Percentiles rank a stretch among this genome's conserved stretches.
These are phyloP conservation scores for Kwoniella shivajii DNA, from an alignment of 1,284 basidiomycete species.

Conservation along the genomic window DNA sequence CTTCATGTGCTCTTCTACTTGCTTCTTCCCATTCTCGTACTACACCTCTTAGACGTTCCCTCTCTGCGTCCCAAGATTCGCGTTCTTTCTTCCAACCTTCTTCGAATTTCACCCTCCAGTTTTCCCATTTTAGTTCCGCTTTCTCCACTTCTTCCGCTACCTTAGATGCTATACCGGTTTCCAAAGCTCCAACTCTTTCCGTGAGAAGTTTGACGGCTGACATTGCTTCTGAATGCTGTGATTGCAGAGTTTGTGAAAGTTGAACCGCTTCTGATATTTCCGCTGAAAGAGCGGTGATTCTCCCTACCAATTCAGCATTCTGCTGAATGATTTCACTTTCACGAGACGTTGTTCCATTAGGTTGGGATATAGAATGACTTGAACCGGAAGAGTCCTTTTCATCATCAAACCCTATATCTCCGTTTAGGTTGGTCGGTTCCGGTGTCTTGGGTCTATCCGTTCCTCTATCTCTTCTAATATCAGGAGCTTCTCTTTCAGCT, in stretches of 20 bases:
- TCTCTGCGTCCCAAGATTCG: slow-evolving; percentile 79
- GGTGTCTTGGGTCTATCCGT: slow-evolving; percentile 25
- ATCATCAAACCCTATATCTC: slow-evolving; percentile 55
- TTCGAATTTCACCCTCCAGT: slow-evolving; percentile 62
- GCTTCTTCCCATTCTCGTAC: slow-evolving; percentile 79
- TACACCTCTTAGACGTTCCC: slow-evolving; percentile 71
- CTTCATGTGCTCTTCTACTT: slow-evolving; percentile 55
- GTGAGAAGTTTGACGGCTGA: slow-evolving; percentile 76
- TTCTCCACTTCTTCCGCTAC: slow-evolving; percentile 58
- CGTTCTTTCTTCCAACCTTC: slow-evolving; percentile 75
- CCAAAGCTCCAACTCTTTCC: slow-evolving; percentile 57
- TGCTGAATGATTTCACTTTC: slow-evolving; percentile 42
- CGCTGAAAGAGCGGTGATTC: slow-evolving; percentile 68
- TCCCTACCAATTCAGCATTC: slow-evolving; percentile 68
- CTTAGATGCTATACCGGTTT: slow-evolving; percentile 56
- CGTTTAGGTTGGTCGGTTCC: slow-evolving; percentile 17
- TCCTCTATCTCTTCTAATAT: slow-evolving; percentile 16
- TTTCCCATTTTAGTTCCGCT: slow-evolving; percentile 72
- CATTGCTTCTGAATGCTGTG: slow-evolving; percentile 77
- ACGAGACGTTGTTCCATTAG: slow-evolving; percentile 1
- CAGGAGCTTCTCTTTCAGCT: slow-evolving; percentile 25
- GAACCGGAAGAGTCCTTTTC: slow-evolving; percentile 32
- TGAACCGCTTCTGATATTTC: slow-evolving; percentile 78
- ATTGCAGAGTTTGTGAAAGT: slow-evolving; percentile 71
- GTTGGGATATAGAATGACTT: not conserved